A percentile compares a stretch with the other conserved stretches of the same genome.
phyloP scores from a whole-genome alignment of 2,329 filamentous ascomycete species.

The Colletotrichum sp. region DNA sequence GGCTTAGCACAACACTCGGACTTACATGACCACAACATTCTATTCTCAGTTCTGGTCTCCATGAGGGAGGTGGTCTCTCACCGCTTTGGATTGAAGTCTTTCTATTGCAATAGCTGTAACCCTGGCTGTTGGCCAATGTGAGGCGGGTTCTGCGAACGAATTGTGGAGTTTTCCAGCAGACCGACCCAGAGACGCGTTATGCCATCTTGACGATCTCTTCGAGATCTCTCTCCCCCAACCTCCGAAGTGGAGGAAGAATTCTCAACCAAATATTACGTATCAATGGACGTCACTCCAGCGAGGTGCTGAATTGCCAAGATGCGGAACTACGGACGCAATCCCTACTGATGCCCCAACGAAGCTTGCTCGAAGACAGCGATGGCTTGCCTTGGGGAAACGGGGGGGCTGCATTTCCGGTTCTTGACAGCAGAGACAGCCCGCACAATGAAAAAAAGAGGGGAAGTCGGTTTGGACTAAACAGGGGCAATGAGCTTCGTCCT shows the following conservation, averaged over 20 bases:
- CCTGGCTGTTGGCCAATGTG: background rate
- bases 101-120: background rate
- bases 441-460: background rate
- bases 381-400: slow-evolving; percentile 2
- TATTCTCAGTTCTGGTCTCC: background rate
- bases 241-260: background rate
- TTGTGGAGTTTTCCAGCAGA: background rate
- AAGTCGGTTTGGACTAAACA: background rate
- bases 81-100: background rate
- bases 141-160: background rate
- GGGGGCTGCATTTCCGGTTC: background rate
- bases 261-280: background rate
- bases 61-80: background rate
- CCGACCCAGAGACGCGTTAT: background rate
- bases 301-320: background rate
- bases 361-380: background rate
- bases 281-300: background rate
- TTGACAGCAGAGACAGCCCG: background rate
- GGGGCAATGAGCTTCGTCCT: background rate
- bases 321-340: background rate
- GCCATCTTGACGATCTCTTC: background rate
- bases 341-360: background rate
- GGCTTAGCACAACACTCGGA: background rate
- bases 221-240: background rate
- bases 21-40: background rate